Base-by-base conservation (phyloP, 2,329 filamentous ascomycete species). In the Xylaria sp. region DNA sequence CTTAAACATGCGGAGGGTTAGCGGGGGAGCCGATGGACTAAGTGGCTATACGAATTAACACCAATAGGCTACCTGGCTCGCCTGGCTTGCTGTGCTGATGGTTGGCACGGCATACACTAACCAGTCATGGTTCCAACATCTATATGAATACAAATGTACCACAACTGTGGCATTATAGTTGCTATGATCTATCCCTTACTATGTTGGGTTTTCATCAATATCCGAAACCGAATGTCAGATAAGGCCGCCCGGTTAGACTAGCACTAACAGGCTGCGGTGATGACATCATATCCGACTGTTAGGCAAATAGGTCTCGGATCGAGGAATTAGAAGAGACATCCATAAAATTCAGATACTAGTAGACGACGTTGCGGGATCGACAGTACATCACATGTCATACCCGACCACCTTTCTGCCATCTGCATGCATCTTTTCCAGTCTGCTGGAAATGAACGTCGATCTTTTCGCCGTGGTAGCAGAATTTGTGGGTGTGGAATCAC, bases 231-330 rank as follows among this genome's bases (percentile, higher is more conserved):
- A 55, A 55, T 37, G 28, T 34, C 28, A 37, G 52, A 37, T 55
- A 55, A 25, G 18, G 44, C 44, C 20, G 18, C 8, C 51, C 15
- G 8, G 51, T 28, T 28, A 28, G 28, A 28, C 18, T 55, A 18
- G 52, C 20, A 23, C 20, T 4, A 28, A 28, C 28, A 28, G 31
- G 44, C 37, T 31, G 20, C 31, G 48, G 62, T 18, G 23, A 63
- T 71, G 69, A 71, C 69, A 71, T 71, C 54, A 69, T 69, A 61
- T 12, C 18, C 46, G 8, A 56, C 15, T 23, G 50, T 13, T 23
- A 48, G n/a, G 34, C 10, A 20, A 46, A 8, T 23, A 34, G 31
- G 41, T 52, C 25, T 44, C 46, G 13, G 52, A 54, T 48, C 34
- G 44, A 54, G 25, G 25, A 41, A 52, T 65, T 9, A 44, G 20